Evolutionary conservation across 2,329 filamentous ascomycete species (phyloP), one percentile per base, ranked within the genome.

Genomic region (Trichoderma atrobrunneum): DNA sequence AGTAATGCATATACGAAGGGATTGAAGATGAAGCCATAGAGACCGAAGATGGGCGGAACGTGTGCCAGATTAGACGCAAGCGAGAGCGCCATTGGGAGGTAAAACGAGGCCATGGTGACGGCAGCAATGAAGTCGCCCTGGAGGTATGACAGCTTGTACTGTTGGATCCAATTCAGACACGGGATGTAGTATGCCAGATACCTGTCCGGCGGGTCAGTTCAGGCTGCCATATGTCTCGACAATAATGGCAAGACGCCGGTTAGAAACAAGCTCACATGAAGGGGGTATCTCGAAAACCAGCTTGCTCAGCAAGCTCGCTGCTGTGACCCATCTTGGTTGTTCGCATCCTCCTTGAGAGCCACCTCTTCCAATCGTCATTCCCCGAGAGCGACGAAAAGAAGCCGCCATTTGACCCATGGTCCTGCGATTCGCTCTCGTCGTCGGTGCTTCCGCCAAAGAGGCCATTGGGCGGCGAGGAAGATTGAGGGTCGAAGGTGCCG

Each of bases 91-190:
- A 99, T 98, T 66, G 96, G 96, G 48, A 99, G 92, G 81, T 99
- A 99, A 84, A 99, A 96, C 30, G 95, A 97, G n/a, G 95, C 93
- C 84, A 99, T 92, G n/a, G 96, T 98, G 74, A 98, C 81, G 63
- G 95, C 95, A 10, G 95, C 92, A 16, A 97, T 86, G 21, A 98
- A 83, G 81, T 99, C 96, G 62, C 96, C 96, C 76, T 91, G 89
- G 62, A 98, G 82, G 81, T 93, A 97, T 4, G 89, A 88, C 87
- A 90, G 91, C 76, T 88, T 90, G 82, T 99, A 99, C 82, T 97
- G 93, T 67, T 86, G 87, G 74, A 97, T 91, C 96, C 96, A 99
- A 75, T 92, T 94, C 75, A 97, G 84, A 74, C 95, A 93, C 0
- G 96, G 96, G 60, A 99, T 85, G 80, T 99, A 99, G 84, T 99